These are phyloP conservation scores for Vicia sativa DNA, from an alignment of 306 rosid species.

Conservation along the genomic window DNA sequence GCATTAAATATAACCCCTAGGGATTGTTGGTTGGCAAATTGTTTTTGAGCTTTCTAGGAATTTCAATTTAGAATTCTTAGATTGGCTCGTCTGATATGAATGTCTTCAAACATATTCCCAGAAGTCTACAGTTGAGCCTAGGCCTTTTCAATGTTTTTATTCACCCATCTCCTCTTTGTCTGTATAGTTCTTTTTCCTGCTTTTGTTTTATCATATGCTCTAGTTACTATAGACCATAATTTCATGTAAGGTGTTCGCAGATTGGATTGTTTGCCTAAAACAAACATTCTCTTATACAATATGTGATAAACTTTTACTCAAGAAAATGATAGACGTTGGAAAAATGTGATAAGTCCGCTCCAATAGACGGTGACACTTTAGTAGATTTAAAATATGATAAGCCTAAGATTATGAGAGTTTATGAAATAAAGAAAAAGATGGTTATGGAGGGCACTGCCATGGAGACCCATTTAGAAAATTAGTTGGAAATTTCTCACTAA, in stretches of 20 bases:
- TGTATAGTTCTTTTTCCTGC: background rate
- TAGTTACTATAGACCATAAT: background rate
- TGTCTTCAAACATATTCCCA: background rate
- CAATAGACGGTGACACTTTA: too few relatives aligned
- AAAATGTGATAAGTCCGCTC: too few relatives aligned
- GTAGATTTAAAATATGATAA: too few relatives aligned
- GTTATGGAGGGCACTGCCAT: too few relatives aligned
- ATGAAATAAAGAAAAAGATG: too few relatives aligned
- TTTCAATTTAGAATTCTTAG: constrained; percentile 1
- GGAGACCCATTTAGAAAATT: too few relatives aligned
- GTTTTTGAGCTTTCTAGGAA: background rate
- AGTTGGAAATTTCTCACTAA: too few relatives aligned
- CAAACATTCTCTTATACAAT: too few relatives aligned
- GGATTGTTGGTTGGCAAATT: background rate
- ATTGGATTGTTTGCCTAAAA: background rate
- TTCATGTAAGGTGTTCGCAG: background rate
- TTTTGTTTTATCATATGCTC: background rate
- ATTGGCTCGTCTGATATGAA: background rate
- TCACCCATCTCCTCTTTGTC: background rate
- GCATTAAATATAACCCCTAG: constrained; percentile 5
- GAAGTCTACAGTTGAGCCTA: background rate
- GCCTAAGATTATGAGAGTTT: too few relatives aligned
- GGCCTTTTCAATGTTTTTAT: background rate
- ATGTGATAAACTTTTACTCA: too few relatives aligned
- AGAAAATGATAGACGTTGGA: background rate